Evolutionary conservation across 768 basidiomycete genomes (phyloP).

Genomic region (Piloderma croceum): DNA sequence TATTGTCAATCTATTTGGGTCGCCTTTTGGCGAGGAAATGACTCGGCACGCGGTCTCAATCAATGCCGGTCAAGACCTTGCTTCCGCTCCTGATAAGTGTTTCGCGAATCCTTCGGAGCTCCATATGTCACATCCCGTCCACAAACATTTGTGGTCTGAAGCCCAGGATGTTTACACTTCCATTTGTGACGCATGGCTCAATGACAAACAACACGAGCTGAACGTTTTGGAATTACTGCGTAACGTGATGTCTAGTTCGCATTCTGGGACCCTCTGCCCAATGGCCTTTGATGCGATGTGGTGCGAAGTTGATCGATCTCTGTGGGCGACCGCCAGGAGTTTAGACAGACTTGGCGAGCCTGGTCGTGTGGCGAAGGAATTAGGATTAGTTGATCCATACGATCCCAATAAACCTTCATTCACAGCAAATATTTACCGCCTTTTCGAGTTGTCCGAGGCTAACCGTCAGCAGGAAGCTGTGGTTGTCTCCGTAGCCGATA

Average conservation of each 20-base stretch:
- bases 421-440: constrained; percentile 2
- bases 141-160: too few species aligned
- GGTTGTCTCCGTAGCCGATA: not conserved
- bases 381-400: constrained; percentile 11
- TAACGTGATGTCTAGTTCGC: too few species aligned
- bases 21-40: constrained; percentile 4
- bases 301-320: not conserved
- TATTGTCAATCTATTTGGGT: not conserved
- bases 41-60: constrained; percentile 3
- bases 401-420: constrained; percentile 4
- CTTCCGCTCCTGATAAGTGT: constrained; percentile 4
- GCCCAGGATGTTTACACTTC: too few species aligned
- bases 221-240: too few species aligned
- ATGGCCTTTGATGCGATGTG: constrained; percentile 13
- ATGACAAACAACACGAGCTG: too few species aligned
- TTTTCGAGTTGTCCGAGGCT: constrained; percentile 4
- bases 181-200: too few species aligned
- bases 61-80: too few species aligned
- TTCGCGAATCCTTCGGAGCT: constrained; percentile 10
- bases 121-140: too few species aligned
- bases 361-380: constrained; percentile 11
- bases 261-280: too few species aligned
- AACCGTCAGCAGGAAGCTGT: too few species aligned
- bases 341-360: constrained; percentile 7
- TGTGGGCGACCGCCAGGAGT: constrained; percentile 8